Evolutionary conservation across 345 rosid species (phyloP).

Genomic region (Schrenkiella parvula): DNA sequence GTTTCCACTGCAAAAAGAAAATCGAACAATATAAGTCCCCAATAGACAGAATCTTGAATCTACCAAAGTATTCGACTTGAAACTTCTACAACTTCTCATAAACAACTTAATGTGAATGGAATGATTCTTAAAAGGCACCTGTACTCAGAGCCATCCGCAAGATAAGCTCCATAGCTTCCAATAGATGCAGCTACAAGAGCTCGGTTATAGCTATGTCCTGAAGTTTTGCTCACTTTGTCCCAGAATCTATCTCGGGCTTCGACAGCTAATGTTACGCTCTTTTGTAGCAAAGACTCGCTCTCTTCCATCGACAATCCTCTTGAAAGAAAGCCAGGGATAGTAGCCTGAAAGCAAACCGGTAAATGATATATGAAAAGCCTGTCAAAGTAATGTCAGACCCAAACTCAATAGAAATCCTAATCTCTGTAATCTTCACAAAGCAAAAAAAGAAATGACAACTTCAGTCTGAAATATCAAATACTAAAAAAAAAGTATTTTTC

Average conservation of each 20-base stretch:
- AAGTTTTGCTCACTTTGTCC: constrained; percentile 41
- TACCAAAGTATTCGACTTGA: neutral
- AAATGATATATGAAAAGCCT: neutral
- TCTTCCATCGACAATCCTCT: constrained; percentile 70
- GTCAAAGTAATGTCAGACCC: neutral
- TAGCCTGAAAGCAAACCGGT: constrained; percentile 48
- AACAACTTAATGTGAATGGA: neutral
- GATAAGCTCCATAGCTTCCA: constrained; percentile 94
- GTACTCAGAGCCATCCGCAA: constrained; percentile 96
- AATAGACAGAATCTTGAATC: neutral
- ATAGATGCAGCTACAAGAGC: constrained; percentile 90
- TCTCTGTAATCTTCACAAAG: neutral
- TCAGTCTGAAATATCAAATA: neutral
- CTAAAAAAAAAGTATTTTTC: neutral
- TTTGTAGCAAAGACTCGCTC: constrained; percentile 57
- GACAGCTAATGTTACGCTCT: constrained; percentile 66
- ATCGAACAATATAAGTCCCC: neutral
- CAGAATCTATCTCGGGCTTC: constrained; percentile 88
- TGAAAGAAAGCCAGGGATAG: constrained; percentile 78
- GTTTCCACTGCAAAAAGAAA: constrained; percentile 47
- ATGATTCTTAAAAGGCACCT: constrained; percentile 38
- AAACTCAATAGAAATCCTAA: neutral
- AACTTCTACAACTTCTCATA: neutral
- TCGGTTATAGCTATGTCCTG: constrained; percentile 52
- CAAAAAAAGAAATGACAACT: neutral